phyloP scores from a whole-genome alignment of 352 stramenopile genomes.

The Phytophthora macrochlamydospora region DNA sequence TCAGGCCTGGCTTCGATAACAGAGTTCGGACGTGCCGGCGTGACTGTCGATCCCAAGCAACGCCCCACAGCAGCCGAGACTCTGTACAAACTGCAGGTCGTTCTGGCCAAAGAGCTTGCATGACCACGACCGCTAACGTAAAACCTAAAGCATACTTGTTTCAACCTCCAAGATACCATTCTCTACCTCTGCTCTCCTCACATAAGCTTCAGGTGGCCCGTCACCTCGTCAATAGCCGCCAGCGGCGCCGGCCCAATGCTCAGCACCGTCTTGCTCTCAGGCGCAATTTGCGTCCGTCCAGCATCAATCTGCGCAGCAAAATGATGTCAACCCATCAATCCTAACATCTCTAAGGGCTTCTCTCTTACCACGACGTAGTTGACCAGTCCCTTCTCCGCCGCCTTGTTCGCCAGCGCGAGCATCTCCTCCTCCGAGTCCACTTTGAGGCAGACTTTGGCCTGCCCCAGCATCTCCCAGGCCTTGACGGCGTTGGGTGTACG shows the following conservation, averaged over 20 bases:
- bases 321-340: neutral
- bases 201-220: conserved; percentile 88
- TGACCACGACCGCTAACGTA: neutral
- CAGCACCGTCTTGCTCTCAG: conserved; percentile 85
- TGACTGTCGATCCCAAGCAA: neutral
- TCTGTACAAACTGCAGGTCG: neutral
- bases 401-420: conserved; percentile 67
- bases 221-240: conserved; percentile 72
- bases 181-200: conserved; percentile 24
- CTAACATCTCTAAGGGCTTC: neutral
- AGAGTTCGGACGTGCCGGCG: neutral
- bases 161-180: too few species aligned
- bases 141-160: too few species aligned
- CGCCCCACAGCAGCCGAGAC: neutral
- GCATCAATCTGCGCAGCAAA: conserved; percentile 62
- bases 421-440: conserved; percentile 87
- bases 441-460: conserved; percentile 88
- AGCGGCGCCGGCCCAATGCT: conserved; percentile 79
- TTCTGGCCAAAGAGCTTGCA: neutral
- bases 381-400: conserved; percentile 63
- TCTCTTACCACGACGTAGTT: conserved; percentile 80
- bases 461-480: conserved; percentile 83
- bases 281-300: conserved; percentile 85
- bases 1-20: neutral
- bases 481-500: conserved; percentile 69